Evolutionary conservation across 352 stramenopile species (phyloP), one percentile per base, ranked within the genome.

Genomic region (Plasmopara halstedii): DNA sequence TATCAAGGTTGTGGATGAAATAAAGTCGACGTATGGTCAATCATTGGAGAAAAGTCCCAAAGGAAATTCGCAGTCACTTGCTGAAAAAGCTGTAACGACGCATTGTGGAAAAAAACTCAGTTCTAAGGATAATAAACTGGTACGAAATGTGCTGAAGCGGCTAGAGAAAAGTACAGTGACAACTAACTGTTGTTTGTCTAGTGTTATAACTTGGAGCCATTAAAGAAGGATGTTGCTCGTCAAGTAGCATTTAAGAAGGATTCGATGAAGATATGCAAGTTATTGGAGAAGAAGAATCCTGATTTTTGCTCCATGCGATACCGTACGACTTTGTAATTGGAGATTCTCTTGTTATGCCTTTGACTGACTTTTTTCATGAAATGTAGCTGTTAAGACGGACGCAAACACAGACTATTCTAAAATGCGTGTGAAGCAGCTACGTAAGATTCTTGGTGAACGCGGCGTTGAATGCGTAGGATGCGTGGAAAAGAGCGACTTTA

Each of bases 251-350:
- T 94, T 49, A 85, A 83, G 58, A 96, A 97, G 70, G 87, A 96
- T 18, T 86, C 88, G 46, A 44, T 94, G 42, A 95, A 94, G 74
- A 88, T 97, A 53, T 98, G 93, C 80, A 85, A 97, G 73, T 72
- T 62, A 15, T 70, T 97, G 26, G 90, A 95, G 65, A 95, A 97
- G 69, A 94, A 96, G 56, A 97, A 96, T 58, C 80, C 85, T 1
- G 93, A 98, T 56, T 92, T 98, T 38, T 98, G 92, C 73, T 76
- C 80, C 33, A 89, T 97, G 72, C 83, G 88, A 63, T 96, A 95
- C 74, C 87, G 85, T 96, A 83, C 64, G 84, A 86, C 14, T 33
- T 27, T 31, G 17, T 7, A n/a, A 5, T 22, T 13, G 5, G 22
- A 7, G 14, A 35, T 17, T 26, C 4, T 2, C 27, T 21, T 5